These are phyloP conservation scores for Microdochium trichocladiopsis DNA, from an alignment of 2,329 filamentous ascomycete species.

Conservation along the genomic window DNA sequence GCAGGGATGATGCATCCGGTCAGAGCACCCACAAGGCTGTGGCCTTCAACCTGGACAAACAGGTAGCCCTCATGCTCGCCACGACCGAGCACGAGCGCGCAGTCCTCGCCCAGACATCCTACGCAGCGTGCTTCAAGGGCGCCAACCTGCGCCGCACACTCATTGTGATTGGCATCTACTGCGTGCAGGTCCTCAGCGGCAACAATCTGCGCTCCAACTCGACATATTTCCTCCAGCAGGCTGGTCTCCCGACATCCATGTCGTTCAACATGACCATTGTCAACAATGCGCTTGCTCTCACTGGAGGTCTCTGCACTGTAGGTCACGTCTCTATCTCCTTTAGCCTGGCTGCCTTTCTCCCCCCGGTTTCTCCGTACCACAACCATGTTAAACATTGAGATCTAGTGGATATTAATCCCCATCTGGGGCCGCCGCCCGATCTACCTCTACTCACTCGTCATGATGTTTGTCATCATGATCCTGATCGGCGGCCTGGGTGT, in stretches of 20 bases:
- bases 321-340: neutral
- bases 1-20: too few species aligned
- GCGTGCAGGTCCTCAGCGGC: slow-evolving; percentile 40
- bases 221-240: slow-evolving; percentile 28
- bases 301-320: slow-evolving; percentile 11
- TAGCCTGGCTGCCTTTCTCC: slow-evolving; percentile 7
- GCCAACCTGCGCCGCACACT: slow-evolving; percentile 45
- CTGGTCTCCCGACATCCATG: neutral
- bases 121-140: slow-evolving; percentile 44
- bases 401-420: slow-evolving; percentile 40
- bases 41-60: slow-evolving; percentile 35
- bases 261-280: neutral
- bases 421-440: slow-evolving; percentile 41
- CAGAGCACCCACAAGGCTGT: slow-evolving; percentile 17
- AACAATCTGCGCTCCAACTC: slow-evolving; percentile 42
- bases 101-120: slow-evolving; percentile 32
- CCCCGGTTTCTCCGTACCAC: slow-evolving; percentile 34
- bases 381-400: slow-evolving; percentile 31
- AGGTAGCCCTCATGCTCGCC: slow-evolving; percentile 45
- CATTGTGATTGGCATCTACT: slow-evolving; percentile 41
- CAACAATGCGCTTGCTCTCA: neutral
- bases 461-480: slow-evolving; percentile 29
- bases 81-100: slow-evolving; percentile 42
- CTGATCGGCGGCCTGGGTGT: slow-evolving; percentile 33
- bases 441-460: slow-evolving; percentile 36